These are phyloP conservation scores for Cenchrus purpureus DNA, from an alignment of 176 grass and related monocot species.

Conservation along the genomic window DNA sequence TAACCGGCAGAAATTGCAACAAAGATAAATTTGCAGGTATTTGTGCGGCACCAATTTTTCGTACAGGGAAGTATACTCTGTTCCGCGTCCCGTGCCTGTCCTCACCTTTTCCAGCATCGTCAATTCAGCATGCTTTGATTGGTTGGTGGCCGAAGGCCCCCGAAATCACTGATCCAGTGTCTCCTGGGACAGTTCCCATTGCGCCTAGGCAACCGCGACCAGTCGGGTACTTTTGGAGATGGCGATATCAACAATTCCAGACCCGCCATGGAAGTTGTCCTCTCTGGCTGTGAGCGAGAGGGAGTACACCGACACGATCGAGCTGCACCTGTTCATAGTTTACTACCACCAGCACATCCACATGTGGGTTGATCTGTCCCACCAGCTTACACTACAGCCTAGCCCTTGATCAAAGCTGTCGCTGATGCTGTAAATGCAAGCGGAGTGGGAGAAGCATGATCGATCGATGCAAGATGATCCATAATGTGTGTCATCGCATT, in stretches of 20 bases:
- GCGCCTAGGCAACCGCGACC: background rate
- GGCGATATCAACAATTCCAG: background rate
- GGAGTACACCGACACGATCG: constrained; percentile 33
- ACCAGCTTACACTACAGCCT: background rate
- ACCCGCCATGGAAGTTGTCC: background rate
- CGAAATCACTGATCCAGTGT: background rate
- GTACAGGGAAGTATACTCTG: background rate
- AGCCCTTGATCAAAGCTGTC: constrained; percentile 37
- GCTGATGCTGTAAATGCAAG: background rate
- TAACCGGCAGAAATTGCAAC: background rate
- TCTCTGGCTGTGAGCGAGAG: background rate
- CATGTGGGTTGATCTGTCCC: constrained; percentile 12
- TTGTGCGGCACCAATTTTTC: background rate
- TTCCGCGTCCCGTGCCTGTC: background rate
- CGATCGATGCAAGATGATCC: background rate
- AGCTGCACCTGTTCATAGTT: constrained; percentile 4
- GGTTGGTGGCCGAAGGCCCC: background rate
- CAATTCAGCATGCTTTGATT: background rate
- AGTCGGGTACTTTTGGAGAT: background rate
- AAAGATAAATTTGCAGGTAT: background rate
- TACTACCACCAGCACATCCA: background rate
- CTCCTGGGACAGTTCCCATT: constrained; percentile 10
- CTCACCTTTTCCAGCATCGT: background rate
- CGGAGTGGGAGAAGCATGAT: too few species aligned
- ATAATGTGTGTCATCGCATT: background rate